phyloP scores from a whole-genome alignment of 1,139 yeast genomes.

The Zhuliangozyma parablackwelliae region DNA sequence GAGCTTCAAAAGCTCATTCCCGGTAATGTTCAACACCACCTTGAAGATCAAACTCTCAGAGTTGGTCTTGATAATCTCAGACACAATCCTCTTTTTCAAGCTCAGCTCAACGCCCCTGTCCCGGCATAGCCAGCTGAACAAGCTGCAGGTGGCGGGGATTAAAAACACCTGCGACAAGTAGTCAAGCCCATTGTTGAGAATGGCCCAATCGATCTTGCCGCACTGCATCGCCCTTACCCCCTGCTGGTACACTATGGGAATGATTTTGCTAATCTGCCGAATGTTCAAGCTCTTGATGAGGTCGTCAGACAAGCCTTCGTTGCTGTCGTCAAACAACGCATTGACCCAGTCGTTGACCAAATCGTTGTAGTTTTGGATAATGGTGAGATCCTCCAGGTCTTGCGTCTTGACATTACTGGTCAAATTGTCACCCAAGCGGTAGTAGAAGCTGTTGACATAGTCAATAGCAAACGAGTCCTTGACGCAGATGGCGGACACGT shows the following conservation, averaged over 20 bases:
- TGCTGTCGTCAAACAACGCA: constrained; percentile 65
- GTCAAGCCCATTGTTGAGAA: constrained; percentile 39
- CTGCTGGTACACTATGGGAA: constrained; percentile 74
- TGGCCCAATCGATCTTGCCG: constrained; percentile 40
- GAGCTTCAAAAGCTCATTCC: constrained; percentile 8
- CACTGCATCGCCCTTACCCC: constrained; percentile 59
- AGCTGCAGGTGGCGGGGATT: constrained; percentile 35
- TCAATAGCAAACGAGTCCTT: constrained; percentile 31
- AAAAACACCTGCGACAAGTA: constrained; percentile 41
- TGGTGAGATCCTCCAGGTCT: constrained; percentile 28
- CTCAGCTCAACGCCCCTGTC: constrained; percentile 11
- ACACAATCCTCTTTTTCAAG: constrained; percentile 9
- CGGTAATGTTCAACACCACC: constrained; percentile 19
- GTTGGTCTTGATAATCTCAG: constrained; percentile 10
- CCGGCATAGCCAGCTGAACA: constrained; percentile 29
- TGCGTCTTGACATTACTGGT: constrained; percentile 13
- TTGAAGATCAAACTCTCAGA: constrained; percentile 19
- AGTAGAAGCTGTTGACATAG: constrained; percentile 32
- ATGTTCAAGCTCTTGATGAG: constrained; percentile 63
- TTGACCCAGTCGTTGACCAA: constrained; percentile 72
- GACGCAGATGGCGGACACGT: constrained; percentile 20
- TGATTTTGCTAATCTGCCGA: constrained; percentile 62
- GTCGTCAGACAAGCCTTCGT: constrained; percentile 85
- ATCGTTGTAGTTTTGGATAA: constrained; percentile 36
- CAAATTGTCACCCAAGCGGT: constrained; percentile 29